These are phyloP conservation scores for Rhizopus arrhizus DNA, from an alignment of 371 early-diverging fungal genomes.

Conservation along the genomic window DNA sequence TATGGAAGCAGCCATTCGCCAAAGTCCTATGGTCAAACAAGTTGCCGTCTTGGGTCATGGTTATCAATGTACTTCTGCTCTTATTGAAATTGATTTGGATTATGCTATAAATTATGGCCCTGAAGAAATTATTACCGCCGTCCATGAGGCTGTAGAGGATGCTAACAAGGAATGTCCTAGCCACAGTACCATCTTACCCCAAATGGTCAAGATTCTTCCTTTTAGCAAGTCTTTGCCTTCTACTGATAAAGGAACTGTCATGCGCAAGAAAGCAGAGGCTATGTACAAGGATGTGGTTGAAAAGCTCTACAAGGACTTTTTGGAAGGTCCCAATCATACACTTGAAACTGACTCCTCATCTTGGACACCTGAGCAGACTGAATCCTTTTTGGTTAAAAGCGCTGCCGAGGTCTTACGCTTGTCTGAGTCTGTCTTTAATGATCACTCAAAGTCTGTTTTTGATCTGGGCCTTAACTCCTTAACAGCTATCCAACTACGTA, in stretches of 20 bases:
- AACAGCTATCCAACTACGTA: slow-evolving; percentile 19
- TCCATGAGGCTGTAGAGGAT: slow-evolving; percentile 28
- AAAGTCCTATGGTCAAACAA: slow-evolving; percentile 22
- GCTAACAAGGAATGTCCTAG: slow-evolving; percentile 38
- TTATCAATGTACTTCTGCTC: slow-evolving; percentile 31
- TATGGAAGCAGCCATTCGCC: slow-evolving; percentile 36
- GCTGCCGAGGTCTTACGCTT: slow-evolving; percentile 17
- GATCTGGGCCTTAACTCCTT: slow-evolving; percentile 30
- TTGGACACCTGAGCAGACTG: slow-evolving; percentile 18
- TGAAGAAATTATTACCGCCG: slow-evolving; percentile 20
- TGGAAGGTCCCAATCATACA: slow-evolving; percentile 9
- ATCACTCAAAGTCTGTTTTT: slow-evolving; percentile 21
- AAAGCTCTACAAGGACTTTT: slow-evolving; percentile 28
- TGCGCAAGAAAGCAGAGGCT: slow-evolving; percentile 25
- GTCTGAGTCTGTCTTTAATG: slow-evolving; percentile 2
- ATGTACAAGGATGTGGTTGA: slow-evolving; percentile 27
- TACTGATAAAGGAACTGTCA: slow-evolving; percentile 41
- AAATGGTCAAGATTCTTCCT: slow-evolving; percentile 47
- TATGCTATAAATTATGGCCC: slow-evolving; percentile 16
- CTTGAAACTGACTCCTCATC: background rate
- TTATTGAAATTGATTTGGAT: slow-evolving; percentile 31
- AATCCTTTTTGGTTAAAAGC: slow-evolving; percentile 8
- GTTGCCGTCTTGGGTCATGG: slow-evolving; percentile 32
- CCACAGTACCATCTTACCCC: slow-evolving; percentile 36
- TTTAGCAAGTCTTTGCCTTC: slow-evolving; percentile 21